Evolutionary conservation across 768 basidiomycete species (phyloP), one percentile per base, ranked within the genome.

Genomic region (Galerina sulciceps): DNA sequence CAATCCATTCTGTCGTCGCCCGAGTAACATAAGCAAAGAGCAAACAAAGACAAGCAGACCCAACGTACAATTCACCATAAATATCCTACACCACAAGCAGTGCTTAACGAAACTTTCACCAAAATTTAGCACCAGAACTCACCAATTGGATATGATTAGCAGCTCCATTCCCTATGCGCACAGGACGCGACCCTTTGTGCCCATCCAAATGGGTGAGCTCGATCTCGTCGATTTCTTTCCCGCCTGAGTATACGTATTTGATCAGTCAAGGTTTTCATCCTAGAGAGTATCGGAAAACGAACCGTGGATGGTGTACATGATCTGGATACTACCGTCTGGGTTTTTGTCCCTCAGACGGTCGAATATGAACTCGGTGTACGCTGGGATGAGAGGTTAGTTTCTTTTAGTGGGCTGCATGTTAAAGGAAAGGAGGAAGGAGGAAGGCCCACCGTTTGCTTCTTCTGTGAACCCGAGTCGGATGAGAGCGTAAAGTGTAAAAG

Each of bases 251-350:
- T 8, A n/a, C n/a, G n/a, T 14, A 49, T 4, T 20, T 34, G 22
- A 3, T 13, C 13, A 49, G 11, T 15, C 14, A 36, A 36, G 35
- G 10, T 36, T 26, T 49, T 0, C 10, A 11, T 22, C 6, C 23
- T 1, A 18, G 11, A 18, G 11, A 14, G 3, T n/a, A 17, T 38
- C 26, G 14, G n/a, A 26, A 14, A 40, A 49, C 55, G 61, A 67
- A 83, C 94, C 94, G 56, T 96, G 94, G 55, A 97, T 98, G 31
- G 93, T 96, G 69, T 96, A 96, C 95, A 98, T 94, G 67, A 96
- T 99, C 71, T 98, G 94, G 20, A 99, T 73, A 42, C 92, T 93
- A 1, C 95, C 96, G 68, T 98, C 94, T 1, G 87, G 82, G 69
- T 96, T 95, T 78, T 88, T 89, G 68, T 94, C 75, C 65, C 89